Evolutionary conservation across 192 early-diverging fungal genomes (phyloP).

Genomic region (Endogone sp.): DNA sequence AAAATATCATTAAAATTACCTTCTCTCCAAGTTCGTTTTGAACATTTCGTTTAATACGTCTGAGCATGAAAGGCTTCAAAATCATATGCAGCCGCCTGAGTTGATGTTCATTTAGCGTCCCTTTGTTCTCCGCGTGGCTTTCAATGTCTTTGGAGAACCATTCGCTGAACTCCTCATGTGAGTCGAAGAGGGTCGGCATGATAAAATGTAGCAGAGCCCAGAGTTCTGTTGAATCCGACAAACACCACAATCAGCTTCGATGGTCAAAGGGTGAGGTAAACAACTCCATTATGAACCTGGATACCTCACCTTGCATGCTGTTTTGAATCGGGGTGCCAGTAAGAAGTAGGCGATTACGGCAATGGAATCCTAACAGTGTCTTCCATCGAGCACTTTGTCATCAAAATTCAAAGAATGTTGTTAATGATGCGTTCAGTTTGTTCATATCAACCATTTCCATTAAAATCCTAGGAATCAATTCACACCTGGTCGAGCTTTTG

Average conservation of each 20-base stretch:
- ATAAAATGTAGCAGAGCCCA: slow-evolving; percentile 94
- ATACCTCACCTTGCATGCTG: slow-evolving; percentile 65
- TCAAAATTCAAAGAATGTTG: not conserved
- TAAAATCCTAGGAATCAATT: not conserved
- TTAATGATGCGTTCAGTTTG: too few relatives aligned
- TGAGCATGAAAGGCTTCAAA: slow-evolving; percentile 92
- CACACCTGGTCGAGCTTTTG: slow-evolving; percentile 68
- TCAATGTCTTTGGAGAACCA: slow-evolving; percentile 95
- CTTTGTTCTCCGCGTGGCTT: slow-evolving; percentile 81
- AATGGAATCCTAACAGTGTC: slow-evolving; percentile 76
- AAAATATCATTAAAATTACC: slow-evolving; percentile 15
- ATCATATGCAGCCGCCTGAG: slow-evolving; percentile 85
- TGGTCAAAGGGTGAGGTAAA: not conserved
- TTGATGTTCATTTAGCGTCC: slow-evolving; percentile 79
- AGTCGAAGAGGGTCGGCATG: slow-evolving; percentile 93
- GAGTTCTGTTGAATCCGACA: slow-evolving; percentile 57
- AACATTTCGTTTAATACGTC: slow-evolving; percentile 86
- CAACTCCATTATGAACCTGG: not conserved
- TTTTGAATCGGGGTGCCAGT: slow-evolving; percentile 96
- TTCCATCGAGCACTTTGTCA: slow-evolving; percentile 74
- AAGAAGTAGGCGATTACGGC: slow-evolving; percentile 78
- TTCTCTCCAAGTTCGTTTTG: slow-evolving; percentile 90
- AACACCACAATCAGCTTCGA: too few relatives aligned
- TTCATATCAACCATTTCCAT: not conserved
- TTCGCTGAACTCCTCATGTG: slow-evolving; percentile 90